phyloP scores from a whole-genome alignment of 169 alveolate genomes.

The Plasmodium relictum region DNA sequence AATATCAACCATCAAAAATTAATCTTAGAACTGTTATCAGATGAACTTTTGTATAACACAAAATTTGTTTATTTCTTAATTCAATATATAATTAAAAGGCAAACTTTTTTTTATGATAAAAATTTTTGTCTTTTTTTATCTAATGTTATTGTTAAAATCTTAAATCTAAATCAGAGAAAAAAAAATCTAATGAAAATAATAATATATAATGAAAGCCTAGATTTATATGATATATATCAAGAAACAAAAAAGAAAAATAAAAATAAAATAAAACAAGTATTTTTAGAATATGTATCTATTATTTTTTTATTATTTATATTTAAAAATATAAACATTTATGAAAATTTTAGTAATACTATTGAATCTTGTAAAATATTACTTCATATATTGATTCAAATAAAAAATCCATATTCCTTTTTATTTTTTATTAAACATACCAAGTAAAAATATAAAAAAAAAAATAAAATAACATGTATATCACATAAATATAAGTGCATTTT shows the following conservation, averaged over 20 bases:
- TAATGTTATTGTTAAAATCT: conserved; percentile 43
- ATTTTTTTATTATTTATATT: conserved; percentile 39
- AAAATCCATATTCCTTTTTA: conserved; percentile 54
- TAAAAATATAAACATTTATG: conserved; percentile 46
- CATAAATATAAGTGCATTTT: neutral
- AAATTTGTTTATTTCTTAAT: conserved; percentile 43
- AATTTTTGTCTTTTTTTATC: conserved; percentile 48
- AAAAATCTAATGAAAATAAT: conserved; percentile 20
- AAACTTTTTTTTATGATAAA: conserved; percentile 44
- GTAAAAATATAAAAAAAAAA: neutral
- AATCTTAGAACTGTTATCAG: conserved; percentile 43
- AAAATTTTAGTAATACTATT: conserved; percentile 14
- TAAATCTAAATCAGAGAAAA: conserved; percentile 30
- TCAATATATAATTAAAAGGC: conserved; percentile 55
- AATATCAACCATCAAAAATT: conserved; percentile 36
- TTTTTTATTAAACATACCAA: conserved; percentile 28
- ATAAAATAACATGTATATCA: neutral
- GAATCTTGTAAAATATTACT: conserved; percentile 30
- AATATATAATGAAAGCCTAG: conserved; percentile 22
- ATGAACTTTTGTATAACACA: conserved; percentile 52
- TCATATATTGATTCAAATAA: conserved; percentile 28
- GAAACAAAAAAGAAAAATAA: conserved; percentile 22
- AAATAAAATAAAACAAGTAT: conserved; percentile 33
- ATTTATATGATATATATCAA: conserved; percentile 35
- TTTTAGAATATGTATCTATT: conserved; percentile 31